Base-by-base conservation (phyloP, 306 rosid genomes). In the Quercus glauca region DNA sequence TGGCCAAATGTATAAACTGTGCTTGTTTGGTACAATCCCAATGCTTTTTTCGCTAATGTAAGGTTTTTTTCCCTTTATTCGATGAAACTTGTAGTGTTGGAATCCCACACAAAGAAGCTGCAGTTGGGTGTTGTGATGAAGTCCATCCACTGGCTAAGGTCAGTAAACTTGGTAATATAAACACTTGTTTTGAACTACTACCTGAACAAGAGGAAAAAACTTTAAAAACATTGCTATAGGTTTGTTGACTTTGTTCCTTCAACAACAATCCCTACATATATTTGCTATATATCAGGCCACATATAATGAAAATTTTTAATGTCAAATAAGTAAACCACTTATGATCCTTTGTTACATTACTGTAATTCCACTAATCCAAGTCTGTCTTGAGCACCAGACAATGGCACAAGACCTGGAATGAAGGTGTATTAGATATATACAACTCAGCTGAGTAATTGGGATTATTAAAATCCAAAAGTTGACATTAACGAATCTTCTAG, bases 71-170 rank as follows among this genome's bases (percentile, higher is more conserved):
- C 12, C 8, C 9, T 31, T n/a, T 79, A 52, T 60, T 33, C 14
- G 56, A 21, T 69, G 33, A 49, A 19, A 15, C 11, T 19, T 69
- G 43, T 78, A 87, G 90, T 79, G 90, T 87, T 69, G 90, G 88
- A 60, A 59, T 87, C 69, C 90, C 90, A 43, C 82, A 84, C 63
- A 84, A 87, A 80, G 90, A 87, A 81, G 82, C 84, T 55, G 86
- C 80, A 55, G 15, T 74, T 28, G 82, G 41, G 53, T 87, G 77
- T 31, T 84, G 88, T 13, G 75, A 84, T 79, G 88, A 87, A 79
- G 79, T 87, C 18, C 81, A 87, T 84, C 87, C 85, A 4, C 80
- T 86, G 61, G 90, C 87, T 69, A 70, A 87, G 90, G 86, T 87
- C 76, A 28, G 73, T 58, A 56, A 29, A 57, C 60, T 71, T 18